Evolutionary conservation across 257 asterid genomes (phyloP), one percentile per base, ranked within the genome.

Genomic region (Primulina eburnea): DNA sequence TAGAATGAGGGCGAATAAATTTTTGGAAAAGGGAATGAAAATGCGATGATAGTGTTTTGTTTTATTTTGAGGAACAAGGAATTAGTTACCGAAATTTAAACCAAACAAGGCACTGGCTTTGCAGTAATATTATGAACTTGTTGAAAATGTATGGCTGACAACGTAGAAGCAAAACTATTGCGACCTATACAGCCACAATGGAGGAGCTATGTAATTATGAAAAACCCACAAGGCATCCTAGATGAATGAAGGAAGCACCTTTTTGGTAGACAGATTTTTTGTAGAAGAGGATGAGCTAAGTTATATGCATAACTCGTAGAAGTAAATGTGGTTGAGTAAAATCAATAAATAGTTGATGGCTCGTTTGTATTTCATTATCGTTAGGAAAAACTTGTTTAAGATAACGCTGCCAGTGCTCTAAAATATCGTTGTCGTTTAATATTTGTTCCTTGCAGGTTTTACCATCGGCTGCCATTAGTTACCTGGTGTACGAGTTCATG

Each of bases 381-480:
- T 30, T 29, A 1, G 17, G 6, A 28, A 28, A 24, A 57, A 30
- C 59, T 24, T 64, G 11, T 53, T 21, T 8, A 5, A 7, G 18
- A 67, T 7, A 20, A 16, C 5, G 56, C 38, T 5, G 9, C 29
- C 65, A 29, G 7, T 47, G n/a, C 55, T 33, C 50, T 17, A 18
- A 17, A 56, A 47, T 30, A 20, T 35, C 1, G 26, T 5, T 9
- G 29, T 35, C 26, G 12, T 33, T 10, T 59, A 60, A 63, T 75
- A 38, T 69, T 34, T 8, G 24, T 20, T 37, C 62, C 69, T 33
- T 60, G 74, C 92, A 93, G 99, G 99, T 94, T 61, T 79, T 94
- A 60, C 97, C 99, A 68, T 94, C 97, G 38, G 97, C 99, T 76
- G 96, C 97, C 73, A 91, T 94, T 67, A 90, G 97, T 75, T 94